Conservation (phyloP, 768 basidiomycete species). For the Zangia roseola region DNA sequence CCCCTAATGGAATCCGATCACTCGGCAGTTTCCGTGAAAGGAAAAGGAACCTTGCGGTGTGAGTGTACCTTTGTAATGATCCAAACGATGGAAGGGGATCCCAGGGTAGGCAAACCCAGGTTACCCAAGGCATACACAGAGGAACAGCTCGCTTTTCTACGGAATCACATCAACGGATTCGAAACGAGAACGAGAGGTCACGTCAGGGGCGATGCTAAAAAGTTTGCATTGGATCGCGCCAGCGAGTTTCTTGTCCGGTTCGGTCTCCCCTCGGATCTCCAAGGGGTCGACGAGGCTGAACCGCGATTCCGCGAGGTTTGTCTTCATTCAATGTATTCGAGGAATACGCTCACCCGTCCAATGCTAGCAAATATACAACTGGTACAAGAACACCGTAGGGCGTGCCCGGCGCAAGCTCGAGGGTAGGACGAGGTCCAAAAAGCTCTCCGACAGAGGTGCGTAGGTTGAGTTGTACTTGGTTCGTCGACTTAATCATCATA, state of each 20-base stretch:
- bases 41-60: constrained; percentile 19
- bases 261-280: constrained; percentile 55
- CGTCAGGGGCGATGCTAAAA: constrained; percentile 67
- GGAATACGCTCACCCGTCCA: not conserved
- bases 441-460: constrained; percentile 50
- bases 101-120: constrained; percentile 64
- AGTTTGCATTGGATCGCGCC: constrained; percentile 63
- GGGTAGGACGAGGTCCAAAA: constrained; percentile 51
- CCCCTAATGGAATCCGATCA: constrained; percentile 26
- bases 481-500: not conserved
- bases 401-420: constrained; percentile 57
- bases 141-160: constrained; percentile 59
- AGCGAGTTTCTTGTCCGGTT: constrained; percentile 59
- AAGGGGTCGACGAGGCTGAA: constrained; percentile 56
- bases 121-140: constrained; percentile 64
- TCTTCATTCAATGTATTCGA: not conserved
- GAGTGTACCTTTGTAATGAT: constrained; percentile 2
- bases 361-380: constrained; percentile 62
- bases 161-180: constrained; percentile 52
- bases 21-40: constrained; percentile 17
- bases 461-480: not conserved
- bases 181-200: constrained; percentile 58
- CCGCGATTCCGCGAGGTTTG: constrained; percentile 60
- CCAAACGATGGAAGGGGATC: constrained; percentile 47
- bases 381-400: constrained; percentile 72